Conservation (phyloP, 441 rosid genomes). For the Populus tomentosa region DNA sequence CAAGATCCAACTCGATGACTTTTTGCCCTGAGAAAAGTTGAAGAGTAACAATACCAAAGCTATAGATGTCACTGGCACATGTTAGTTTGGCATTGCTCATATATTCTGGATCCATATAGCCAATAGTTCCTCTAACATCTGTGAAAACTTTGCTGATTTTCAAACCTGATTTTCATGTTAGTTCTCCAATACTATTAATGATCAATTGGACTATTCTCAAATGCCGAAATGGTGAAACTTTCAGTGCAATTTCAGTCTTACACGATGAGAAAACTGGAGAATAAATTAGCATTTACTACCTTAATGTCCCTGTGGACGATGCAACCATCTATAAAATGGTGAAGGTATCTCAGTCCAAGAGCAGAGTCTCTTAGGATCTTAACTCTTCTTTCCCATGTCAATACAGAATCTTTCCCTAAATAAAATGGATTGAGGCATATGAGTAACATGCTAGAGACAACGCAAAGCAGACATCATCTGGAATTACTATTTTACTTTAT, state of each 20-base stretch:
- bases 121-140: constrained; percentile 67
- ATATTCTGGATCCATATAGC: constrained; percentile 75
- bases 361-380: constrained; percentile 55
- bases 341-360: constrained; percentile 53
- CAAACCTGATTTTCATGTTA: too few species aligned
- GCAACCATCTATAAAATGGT: constrained; percentile 57
- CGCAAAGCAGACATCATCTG: neutral
- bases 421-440: neutral
- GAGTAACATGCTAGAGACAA: neutral
- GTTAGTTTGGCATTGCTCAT: constrained; percentile 65
- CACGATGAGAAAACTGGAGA: neutral
- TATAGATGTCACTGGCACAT: constrained; percentile 59
- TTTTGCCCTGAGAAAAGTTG: constrained; percentile 62
- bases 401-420: constrained; percentile 38
- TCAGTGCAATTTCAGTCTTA: too few species aligned
- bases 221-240: too few species aligned
- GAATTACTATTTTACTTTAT: neutral
- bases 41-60: constrained; percentile 60
- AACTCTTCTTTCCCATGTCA: constrained; percentile 60
- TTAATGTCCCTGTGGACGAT: constrained; percentile 72
- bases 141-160: constrained; percentile 71
- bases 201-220: too few species aligned
- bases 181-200: too few species aligned
- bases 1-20: constrained; percentile 57
- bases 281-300: constrained; percentile 26